phyloP scores from a whole-genome alignment of 202 grass and related monocot genomes.

The Setaria italica region DNA sequence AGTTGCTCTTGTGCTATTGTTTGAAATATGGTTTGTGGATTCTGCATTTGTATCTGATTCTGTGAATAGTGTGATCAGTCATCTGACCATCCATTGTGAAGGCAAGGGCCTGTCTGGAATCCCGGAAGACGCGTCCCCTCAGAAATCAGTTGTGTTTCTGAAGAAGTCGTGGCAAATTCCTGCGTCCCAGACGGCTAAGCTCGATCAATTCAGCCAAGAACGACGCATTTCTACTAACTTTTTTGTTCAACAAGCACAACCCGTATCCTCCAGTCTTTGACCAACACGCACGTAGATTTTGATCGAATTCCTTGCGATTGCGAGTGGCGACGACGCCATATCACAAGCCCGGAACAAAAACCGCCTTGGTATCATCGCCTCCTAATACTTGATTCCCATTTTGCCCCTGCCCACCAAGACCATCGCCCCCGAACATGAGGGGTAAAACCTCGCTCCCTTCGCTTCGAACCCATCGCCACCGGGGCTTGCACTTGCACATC shows the following conservation, averaged over 20 bases:
- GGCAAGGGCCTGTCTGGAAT: neutral
- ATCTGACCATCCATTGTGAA: neutral
- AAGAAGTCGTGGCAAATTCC: neutral
- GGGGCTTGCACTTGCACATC: neutral
- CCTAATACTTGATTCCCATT: neutral
- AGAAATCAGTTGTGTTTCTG: neutral
- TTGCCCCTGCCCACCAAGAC: neutral
- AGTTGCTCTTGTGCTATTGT: neutral
- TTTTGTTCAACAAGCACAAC: neutral
- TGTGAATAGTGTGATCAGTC: too few species aligned
- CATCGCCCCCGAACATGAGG: neutral
- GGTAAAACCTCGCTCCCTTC: slow-evolving; percentile 16
- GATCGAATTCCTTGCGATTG: neutral
- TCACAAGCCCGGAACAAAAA: neutral
- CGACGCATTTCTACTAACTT: neutral
- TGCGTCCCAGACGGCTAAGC: neutral
- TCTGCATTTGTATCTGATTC: too few species aligned
- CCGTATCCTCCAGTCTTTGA: neutral
- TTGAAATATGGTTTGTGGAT: neutral
- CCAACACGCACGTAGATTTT: neutral
- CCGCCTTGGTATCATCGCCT: slow-evolving; percentile 52
- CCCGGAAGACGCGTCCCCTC: neutral
- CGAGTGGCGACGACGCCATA: neutral
- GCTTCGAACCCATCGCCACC: slow-evolving; percentile 41
- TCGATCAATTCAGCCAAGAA: neutral